Evolutionary conservation across 192 early-diverging fungal genomes (phyloP), one percentile per base, ranked within the genome.

Genomic region (Coemansia asiatica): DNA sequence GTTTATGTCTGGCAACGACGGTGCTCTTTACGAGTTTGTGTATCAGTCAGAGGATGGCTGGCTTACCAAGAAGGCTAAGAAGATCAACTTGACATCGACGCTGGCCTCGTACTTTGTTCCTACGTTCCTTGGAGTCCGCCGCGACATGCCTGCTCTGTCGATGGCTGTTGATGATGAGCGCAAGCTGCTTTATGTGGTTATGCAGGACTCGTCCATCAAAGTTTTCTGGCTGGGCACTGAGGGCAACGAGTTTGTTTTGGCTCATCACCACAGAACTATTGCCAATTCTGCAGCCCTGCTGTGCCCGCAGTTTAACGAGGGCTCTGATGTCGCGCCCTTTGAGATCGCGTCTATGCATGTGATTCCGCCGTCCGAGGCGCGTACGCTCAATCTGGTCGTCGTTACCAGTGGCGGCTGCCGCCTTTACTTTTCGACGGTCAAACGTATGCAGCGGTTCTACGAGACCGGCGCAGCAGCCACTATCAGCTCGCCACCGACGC

Each of bases 41-140:
- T 98, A 98, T 70, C 90, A 92, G 75, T 76, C 89, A 10, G 87
- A 87, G 49, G 96, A 96, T 55, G 90, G 91, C 6, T 96, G 92
- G 92, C 92, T 96, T 69, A 88, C 83, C 12, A 77, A 87, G 27
- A 88, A 87, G 56, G 90, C 92, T 58, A 82, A 83, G 18, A 92
- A 93, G 70, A 75, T 87, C 48, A 90, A 95, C 67, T 85, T 91
- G 44, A 88, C 92, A 16, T 64, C 86, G 19, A 85, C 83, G n/a
- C 53, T 86, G 2, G 68, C 83, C 21, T 85, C 89, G 16, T 83
- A 89, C 56, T 90, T 94, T 70, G 70, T 91, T 47, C 94, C 94
- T 18, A 87, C 90, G 12, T 86, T 87, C 67, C 53, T 88, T 36
- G 63, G 67, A 4, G 21, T 28, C 18, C 29, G 33, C 25, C 66